Evolutionary conservation across 805 yeast species (phyloP).

Genomic region (Wickerhamomyces ciferrii): DNA sequence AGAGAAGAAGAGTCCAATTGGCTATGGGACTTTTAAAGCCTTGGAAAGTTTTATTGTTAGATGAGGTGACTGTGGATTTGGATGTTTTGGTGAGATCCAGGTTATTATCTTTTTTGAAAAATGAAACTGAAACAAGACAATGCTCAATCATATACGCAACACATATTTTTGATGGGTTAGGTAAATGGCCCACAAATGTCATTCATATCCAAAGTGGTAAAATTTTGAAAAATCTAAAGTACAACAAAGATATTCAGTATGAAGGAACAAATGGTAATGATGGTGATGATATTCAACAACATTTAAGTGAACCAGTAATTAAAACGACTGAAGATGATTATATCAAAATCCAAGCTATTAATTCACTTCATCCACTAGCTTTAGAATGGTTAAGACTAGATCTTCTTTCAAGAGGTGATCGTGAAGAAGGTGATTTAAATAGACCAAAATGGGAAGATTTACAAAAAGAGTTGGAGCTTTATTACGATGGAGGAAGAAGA

Average conservation of each 20-base stretch:
- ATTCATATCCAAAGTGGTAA: slow-evolving; percentile 73
- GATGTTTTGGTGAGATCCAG: slow-evolving; percentile 87
- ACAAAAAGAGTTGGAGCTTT: slow-evolving; percentile 30
- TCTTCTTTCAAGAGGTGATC: slow-evolving; percentile 33
- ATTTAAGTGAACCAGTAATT: slow-evolving; percentile 11
- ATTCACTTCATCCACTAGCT: slow-evolving; percentile 70
- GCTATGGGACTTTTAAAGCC: slow-evolving; percentile 91
- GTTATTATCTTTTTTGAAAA: slow-evolving; percentile 60
- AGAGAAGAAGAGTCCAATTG: slow-evolving; percentile 88
- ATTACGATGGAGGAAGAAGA: slow-evolving; percentile 39
- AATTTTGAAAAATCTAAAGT: slow-evolving; percentile 32
- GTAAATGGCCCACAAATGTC: slow-evolving; percentile 83
- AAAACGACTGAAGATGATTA: slow-evolving; percentile 16
- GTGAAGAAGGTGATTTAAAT: slow-evolving; percentile 49
- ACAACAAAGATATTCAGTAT: slow-evolving; percentile 27
- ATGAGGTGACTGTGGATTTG: slow-evolving; percentile 94
- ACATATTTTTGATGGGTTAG: slow-evolving; percentile 93
- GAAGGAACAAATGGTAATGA: slow-evolving; percentile 3
- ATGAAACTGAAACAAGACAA: slow-evolving; percentile 65
- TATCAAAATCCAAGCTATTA: slow-evolving; percentile 33
- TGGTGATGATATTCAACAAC: slow-evolving; percentile 19
- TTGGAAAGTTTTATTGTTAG: slow-evolving; percentile 82
- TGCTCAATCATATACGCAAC: slow-evolving; percentile 90
- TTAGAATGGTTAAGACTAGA: slow-evolving; percentile 59
- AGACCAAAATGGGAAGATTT: slow-evolving; percentile 55